Percentiles rank a stretch among this genome's conserved stretches.
Conservation (phyloP, 2,329 filamentous ascomycete genomes). For the Ophiosphaerella korrae region DNA sequence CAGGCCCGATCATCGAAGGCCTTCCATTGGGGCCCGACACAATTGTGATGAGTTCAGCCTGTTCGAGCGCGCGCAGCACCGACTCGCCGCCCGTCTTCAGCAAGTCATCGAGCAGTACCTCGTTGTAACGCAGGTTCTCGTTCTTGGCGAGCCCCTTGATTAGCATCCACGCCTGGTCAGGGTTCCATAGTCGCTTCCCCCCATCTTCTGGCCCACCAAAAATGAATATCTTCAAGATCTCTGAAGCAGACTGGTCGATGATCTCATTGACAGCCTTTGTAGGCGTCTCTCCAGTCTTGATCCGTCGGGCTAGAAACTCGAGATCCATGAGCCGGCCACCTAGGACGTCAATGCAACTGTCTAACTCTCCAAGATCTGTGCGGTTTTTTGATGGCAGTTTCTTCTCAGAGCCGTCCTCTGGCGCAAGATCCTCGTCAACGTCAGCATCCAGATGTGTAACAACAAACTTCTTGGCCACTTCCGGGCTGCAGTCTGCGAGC, state of each 20-base stretch:
- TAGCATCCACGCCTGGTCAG: constrained; percentile 88
- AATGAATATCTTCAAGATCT: constrained; percentile 93
- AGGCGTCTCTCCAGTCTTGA: constrained; percentile 85
- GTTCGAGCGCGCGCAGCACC: constrained; percentile 78
- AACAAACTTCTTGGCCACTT: constrained; percentile 90
- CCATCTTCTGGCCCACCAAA: constrained; percentile 61
- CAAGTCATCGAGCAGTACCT: constrained; percentile 75
- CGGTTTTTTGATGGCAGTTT: constrained; percentile 55
- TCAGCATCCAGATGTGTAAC: constrained; percentile 73
- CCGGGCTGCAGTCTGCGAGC: constrained; percentile 80
- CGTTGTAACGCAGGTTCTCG: constrained; percentile 78
- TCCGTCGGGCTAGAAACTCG: constrained; percentile 87
- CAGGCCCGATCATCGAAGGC: constrained; percentile 76
- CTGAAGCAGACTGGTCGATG: constrained; percentile 83
- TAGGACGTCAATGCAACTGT: constrained; percentile 78
- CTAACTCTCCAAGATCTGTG: constrained; percentile 71
- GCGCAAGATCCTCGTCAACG: constrained; percentile 47
- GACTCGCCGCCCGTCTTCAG: constrained; percentile 75
- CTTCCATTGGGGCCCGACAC: constrained; percentile 72
- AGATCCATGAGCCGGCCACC: constrained; percentile 95
- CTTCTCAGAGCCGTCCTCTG: constrained; percentile 46
- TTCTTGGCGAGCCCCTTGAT: constrained; percentile 77
- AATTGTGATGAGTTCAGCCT: constrained; percentile 84
- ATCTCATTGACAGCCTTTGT: constrained; percentile 83
- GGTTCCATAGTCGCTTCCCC: constrained; percentile 70